Evolutionary conservation across 441 rosid species (phyloP), one percentile per base, ranked within the genome.

Genomic region (Capsella rubella): DNA sequence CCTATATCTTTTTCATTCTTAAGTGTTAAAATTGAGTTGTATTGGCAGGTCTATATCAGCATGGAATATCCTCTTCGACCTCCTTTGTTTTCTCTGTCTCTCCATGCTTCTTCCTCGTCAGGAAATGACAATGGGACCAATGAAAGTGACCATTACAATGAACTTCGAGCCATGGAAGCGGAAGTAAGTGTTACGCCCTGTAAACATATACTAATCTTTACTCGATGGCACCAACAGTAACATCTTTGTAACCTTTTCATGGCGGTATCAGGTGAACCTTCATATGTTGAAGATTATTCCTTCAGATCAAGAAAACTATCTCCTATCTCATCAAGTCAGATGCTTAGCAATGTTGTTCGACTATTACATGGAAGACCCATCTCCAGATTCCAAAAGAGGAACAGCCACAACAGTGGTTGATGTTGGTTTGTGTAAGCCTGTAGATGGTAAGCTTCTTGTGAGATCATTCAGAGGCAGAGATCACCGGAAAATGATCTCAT

Each of bases 51-150:
- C 61, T 73, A 75, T 43, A 79, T 92, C 78, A 86, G 95, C 86
- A 82, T 79, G 87, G 99, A 95, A 85, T 90, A 89, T 82, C 99
- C 98, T 78, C 87, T 90, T 29, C 85, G 97, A 78, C 96, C 98
- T 60, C 96, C 98, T 45, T 77, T 83, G 55, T 89, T 95, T 80
- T 71, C 82, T 50, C 14, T 95, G 78, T 83, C 79, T 77, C 84
- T 90, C 52, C 71, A 42, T 72, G 52, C 80, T 59, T 72, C 68
- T 60, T 47, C 72, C 49, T 65, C 62, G 21, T 62, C 65, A 39
- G 86, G 73, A 75, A 87, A 81, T 73, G 78, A 73, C 54, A 65
- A 64, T 28, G 80, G 74, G 46, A 77, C 68, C 43, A 77, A 75
- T 60, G 47, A 75, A 76, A 79, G 75, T 66, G 84, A 80, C 72